phyloP scores from a whole-genome alignment of 495 filamentous ascomycete species.

The Astrothelium subdiscretum region DNA sequence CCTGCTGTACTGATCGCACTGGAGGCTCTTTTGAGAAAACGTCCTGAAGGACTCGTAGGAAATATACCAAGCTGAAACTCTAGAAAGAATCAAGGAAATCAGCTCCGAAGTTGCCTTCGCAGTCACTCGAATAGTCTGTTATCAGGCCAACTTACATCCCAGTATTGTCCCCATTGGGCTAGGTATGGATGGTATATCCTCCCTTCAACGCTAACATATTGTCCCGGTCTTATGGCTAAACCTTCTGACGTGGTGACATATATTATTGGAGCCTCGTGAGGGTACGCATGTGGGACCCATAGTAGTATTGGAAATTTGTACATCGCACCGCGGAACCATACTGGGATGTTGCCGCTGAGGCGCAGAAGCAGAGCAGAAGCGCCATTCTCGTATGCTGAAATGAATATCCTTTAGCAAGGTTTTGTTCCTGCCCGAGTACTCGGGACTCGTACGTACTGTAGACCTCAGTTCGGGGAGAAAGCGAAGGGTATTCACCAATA shows the following conservation, averaged over 20 bases:
- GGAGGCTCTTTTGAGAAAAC: constrained; percentile 93
- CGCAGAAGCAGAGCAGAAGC: constrained; percentile 77
- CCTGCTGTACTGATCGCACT: constrained; percentile 38
- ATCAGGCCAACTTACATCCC: constrained; percentile 59
- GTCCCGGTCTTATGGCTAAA: constrained; percentile 82
- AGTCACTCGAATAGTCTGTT: not conserved
- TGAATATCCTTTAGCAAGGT: not conserved
- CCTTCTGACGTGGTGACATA: constrained; percentile 82
- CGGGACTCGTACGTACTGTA: constrained; percentile 55
- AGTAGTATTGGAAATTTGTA: constrained; percentile 86
- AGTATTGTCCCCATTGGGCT: constrained; percentile 74
- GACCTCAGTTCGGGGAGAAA: constrained; percentile 87
- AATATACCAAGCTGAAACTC: constrained; percentile 71
- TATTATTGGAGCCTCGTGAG: constrained; percentile 66
- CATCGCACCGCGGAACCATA: constrained; percentile 72
- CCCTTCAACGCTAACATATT: constrained; percentile 91
- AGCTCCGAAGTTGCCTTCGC: constrained; percentile 4
- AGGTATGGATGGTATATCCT: constrained; percentile 93
- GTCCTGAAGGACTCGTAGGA: constrained; percentile 70
- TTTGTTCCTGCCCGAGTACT: not conserved
- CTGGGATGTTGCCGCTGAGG: constrained; percentile 76
- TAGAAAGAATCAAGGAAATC: constrained; percentile 23
- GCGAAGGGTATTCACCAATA: constrained; percentile 68
- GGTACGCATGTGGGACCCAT: constrained; percentile 95
- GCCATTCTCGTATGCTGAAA: constrained; percentile 77